These are phyloP conservation scores for Bromus sterilis DNA, from an alignment of 176 grass and related monocot genomes.

Conservation along the genomic window DNA sequence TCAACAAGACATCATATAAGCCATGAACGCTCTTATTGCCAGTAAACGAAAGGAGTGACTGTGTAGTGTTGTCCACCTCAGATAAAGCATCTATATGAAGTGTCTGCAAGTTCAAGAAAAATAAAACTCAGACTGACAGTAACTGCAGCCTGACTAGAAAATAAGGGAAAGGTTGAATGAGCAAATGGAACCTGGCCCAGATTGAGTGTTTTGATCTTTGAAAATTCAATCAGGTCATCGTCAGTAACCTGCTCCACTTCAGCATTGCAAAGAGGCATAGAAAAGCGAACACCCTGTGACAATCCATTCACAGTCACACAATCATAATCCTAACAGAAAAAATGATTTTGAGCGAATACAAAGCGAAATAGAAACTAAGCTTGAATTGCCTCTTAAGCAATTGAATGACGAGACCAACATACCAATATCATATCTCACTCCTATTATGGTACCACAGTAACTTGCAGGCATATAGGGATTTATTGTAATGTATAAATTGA, in stretches of 20 bases:
- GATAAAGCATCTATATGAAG: slow-evolving; percentile 63
- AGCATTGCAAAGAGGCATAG: slow-evolving; percentile 73
- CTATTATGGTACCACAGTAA: background rate
- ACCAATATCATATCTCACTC: background rate
- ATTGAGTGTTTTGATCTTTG: slow-evolving; percentile 78
- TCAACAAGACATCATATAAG: slow-evolving; percentile 82
- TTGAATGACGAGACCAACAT: background rate
- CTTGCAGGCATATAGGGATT: background rate
- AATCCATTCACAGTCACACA: slow-evolving; percentile 20
- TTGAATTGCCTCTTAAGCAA: background rate
- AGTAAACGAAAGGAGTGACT: slow-evolving; percentile 73
- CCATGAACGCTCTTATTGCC: slow-evolving; percentile 74
- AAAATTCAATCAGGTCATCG: slow-evolving; percentile 81
- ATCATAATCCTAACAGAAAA: background rate
- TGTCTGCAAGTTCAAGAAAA: slow-evolving; percentile 35
- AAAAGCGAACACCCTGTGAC: slow-evolving; percentile 57
- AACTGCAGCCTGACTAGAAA: background rate
- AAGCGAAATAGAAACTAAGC: background rate
- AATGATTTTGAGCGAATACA: background rate
- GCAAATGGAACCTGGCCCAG: slow-evolving; percentile 63
- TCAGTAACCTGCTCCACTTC: slow-evolving; percentile 78
- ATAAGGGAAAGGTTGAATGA: background rate
- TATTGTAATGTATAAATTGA: background rate
- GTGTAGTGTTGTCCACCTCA: slow-evolving; percentile 69
- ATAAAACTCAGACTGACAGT: background rate